Evolutionary conservation across 371 early-diverging fungal genomes (phyloP).

Genomic region (Catenaria anguillulae): DNA sequence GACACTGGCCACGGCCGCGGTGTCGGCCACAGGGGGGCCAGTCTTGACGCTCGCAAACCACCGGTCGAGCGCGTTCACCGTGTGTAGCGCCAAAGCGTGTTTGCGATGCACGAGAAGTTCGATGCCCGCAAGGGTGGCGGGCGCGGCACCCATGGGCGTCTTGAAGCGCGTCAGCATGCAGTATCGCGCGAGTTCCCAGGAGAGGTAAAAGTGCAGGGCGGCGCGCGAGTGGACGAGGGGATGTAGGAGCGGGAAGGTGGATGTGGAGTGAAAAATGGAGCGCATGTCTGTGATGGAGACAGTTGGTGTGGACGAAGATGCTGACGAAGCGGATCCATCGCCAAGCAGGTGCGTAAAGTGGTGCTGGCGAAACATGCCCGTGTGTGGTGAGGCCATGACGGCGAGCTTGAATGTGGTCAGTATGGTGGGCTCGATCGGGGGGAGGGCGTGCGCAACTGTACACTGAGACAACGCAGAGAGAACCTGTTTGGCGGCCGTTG

Average conservation of each 20-base stretch:
- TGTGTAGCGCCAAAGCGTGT: not conserved
- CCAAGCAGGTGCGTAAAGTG: not conserved
- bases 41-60: not conserved
- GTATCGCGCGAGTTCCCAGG: conserved; percentile 1
- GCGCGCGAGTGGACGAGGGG: not conserved
- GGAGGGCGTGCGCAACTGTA: too few relatives aligned
- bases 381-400: not conserved
- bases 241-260: too few relatives aligned
- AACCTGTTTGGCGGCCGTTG: too few relatives aligned
- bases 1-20: too few relatives aligned
- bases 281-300: too few relatives aligned
- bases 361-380: not conserved
- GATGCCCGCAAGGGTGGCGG: not conserved
- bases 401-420: not conserved
- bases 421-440: too few relatives aligned
- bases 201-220: not conserved
- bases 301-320: too few relatives aligned
- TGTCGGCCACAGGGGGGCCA: too few relatives aligned
- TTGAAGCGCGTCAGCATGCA: conserved; percentile 6
- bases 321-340: too few relatives aligned
- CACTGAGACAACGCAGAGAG: too few relatives aligned
- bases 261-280: too few relatives aligned
- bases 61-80: not conserved
- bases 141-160: not conserved
- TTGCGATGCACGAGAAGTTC: not conserved